Percentiles rank a stretch among this genome's conserved stretches.
Conservation (phyloP, 768 basidiomycete species). For the Piloderma croceum region DNA sequence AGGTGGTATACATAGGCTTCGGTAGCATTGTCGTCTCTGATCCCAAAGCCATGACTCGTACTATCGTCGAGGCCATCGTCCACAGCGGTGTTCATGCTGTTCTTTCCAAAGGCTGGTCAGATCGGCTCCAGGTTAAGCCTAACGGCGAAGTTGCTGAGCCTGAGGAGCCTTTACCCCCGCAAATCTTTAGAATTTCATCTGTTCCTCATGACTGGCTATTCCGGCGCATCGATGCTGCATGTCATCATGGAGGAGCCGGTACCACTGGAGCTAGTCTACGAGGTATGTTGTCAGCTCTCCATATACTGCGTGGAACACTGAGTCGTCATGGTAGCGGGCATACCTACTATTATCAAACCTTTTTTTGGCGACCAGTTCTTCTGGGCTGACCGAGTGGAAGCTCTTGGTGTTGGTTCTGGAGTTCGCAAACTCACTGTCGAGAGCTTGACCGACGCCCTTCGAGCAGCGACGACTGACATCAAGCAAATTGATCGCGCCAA, state of each 20-base stretch:
- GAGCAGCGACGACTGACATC: conserved; percentile 75
- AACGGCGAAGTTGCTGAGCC: conserved; percentile 50
- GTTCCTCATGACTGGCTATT: conserved; percentile 98
- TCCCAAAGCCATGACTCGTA: conserved; percentile 86
- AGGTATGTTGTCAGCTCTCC: conserved; percentile 43
- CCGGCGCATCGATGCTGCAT: conserved; percentile 88
- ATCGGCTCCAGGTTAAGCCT: conserved; percentile 74
- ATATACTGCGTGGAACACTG: background rate
- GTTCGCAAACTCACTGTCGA: conserved; percentile 85
- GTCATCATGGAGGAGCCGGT: conserved; percentile 96
- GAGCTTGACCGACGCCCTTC: conserved; percentile 70
- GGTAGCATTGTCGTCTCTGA: conserved; percentile 97
- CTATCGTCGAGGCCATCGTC: conserved; percentile 82
- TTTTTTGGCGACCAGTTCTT: conserved; percentile 99
- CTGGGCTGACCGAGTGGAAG: conserved; percentile 98
- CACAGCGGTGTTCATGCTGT: conserved; percentile 88
- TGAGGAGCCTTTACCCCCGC: conserved; percentile 66
- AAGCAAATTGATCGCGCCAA: conserved; percentile 87
- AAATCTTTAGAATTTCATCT: conserved; percentile 80
- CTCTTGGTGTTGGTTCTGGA: conserved; percentile 83
- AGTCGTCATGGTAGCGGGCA: conserved; percentile 53
- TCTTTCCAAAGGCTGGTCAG: conserved; percentile 97
- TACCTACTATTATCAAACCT: conserved; percentile 92
- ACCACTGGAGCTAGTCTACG: conserved; percentile 92
- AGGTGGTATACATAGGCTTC: conserved; percentile 96